Conservation (phyloP, 306 rosid genomes). For the Malus asiatica region DNA sequence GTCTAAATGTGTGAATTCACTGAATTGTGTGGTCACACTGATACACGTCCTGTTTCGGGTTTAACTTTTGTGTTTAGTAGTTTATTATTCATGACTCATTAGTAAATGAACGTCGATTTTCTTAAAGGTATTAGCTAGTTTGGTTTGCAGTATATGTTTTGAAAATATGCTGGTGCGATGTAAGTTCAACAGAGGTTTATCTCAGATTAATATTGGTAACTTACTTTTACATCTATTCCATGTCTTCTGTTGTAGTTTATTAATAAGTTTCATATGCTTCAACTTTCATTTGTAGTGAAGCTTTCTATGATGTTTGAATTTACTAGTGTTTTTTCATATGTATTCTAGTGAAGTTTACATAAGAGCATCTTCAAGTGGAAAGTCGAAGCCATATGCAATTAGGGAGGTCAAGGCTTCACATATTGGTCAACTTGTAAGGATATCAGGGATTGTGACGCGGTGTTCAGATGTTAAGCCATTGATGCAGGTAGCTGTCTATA, state of each 20-base stretch:
- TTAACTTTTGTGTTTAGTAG: not conserved
- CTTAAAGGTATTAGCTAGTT: not conserved
- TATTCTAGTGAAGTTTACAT: conserved; percentile 83
- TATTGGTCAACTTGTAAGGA: conserved; percentile 90
- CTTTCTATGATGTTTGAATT: not conserved
- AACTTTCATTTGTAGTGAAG: not conserved
- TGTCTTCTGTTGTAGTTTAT: not conserved
- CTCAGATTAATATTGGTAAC: not conserved
- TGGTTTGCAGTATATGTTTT: not conserved
- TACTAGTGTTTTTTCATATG: conserved; percentile 5
- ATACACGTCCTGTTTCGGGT: not conserved
- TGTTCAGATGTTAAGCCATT: conserved; percentile 97
- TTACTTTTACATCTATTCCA: not conserved
- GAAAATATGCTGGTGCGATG: not conserved
- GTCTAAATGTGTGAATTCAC: not conserved
- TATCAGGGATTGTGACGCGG: conserved; percentile 76
- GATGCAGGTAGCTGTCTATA: conserved; percentile 96
- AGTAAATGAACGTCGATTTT: not conserved
- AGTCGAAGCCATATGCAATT: conserved; percentile 61
- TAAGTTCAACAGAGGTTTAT: not conserved
- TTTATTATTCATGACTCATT: not conserved
- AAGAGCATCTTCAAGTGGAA: conserved; percentile 74
- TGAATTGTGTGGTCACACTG: not conserved
- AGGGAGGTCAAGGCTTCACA: conserved; percentile 96
- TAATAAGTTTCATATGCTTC: not conserved